Conservation (phyloP, 345 rosid species). For the Gynandropsis gynandra region DNA sequence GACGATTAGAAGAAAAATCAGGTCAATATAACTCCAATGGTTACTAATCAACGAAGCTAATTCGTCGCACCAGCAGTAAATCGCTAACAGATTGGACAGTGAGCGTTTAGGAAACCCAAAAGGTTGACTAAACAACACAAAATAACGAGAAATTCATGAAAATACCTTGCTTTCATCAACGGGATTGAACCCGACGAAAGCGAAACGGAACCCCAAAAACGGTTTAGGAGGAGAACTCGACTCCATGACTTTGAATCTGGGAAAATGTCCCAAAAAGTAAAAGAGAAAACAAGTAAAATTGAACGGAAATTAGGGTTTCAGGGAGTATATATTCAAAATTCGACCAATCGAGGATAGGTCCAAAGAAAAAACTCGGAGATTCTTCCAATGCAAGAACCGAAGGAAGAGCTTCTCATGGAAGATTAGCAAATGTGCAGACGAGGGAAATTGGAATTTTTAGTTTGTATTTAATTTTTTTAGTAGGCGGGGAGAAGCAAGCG, state of each 20-base stretch:
- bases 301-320: slow-evolving; percentile 1
- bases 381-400: not conserved
- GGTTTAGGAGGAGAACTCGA: slow-evolving; percentile 30
- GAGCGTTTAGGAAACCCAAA: not conserved
- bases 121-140: not conserved
- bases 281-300: not conserved
- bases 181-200: slow-evolving; percentile 58
- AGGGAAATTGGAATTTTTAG: slow-evolving; percentile 14
- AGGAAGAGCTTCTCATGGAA: slow-evolving; percentile 18
- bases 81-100: not conserved
- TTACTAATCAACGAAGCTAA: not conserved
- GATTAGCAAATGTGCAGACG: slow-evolving; percentile 7
- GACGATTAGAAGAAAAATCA: not conserved
- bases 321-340: slow-evolving; percentile 6
- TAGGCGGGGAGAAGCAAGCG: slow-evolving; percentile 7
- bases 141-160: not conserved
- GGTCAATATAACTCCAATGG: not conserved
- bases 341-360: not conserved
- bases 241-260: slow-evolving; percentile 28
- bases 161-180: slow-evolving; percentile 33
- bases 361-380: not conserved
- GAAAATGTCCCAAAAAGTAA: not conserved
- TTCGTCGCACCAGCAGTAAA: slow-evolving; percentile 3
- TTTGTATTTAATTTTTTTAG: not conserved
- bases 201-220: slow-evolving; percentile 60